A percentile compares a stretch with the other conserved stretches of the same genome.
These are phyloP conservation scores for Acanthamoeba castellanii DNA, from an alignment of 208 protist genomes.

Conservation along the genomic window DNA sequence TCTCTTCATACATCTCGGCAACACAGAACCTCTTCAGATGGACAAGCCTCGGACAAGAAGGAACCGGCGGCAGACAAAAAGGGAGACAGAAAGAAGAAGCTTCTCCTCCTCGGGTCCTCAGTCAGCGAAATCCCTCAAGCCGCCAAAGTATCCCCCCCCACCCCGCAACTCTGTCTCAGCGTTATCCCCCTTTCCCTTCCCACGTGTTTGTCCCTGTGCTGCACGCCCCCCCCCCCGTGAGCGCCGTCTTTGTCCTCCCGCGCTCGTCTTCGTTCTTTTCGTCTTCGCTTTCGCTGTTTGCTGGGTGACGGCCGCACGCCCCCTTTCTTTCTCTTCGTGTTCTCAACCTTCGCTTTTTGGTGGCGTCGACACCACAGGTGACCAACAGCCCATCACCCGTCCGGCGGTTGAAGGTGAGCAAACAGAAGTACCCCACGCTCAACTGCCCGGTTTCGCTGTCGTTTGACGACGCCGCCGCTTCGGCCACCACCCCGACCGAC, in stretches of 20 bases:
- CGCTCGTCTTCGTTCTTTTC: conserved; percentile 4
- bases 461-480: neutral
- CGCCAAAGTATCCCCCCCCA: neutral
- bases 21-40: neutral
- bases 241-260: neutral
- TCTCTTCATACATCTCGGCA: too few relatives aligned
- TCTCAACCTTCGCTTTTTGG: neutral
- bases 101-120: conserved; percentile 18
- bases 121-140: neutral
- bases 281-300: neutral
- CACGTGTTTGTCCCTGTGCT: too few relatives aligned
- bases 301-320: too few relatives aligned
- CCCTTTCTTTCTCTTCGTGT: too few relatives aligned
- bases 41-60: neutral
- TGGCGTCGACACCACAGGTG: neutral
- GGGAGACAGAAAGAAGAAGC: conserved; percentile 12
- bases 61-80: neutral
- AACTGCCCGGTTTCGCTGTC: neutral
- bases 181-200: neutral
- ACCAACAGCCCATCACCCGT: neutral
- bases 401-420: neutral
- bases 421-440: conserved; percentile 28
- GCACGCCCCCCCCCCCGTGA: neutral
- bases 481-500: neutral
- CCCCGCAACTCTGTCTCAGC: neutral